phyloP scores from a whole-genome alignment of 2,329 filamentous ascomycete genomes.

The Xylariaceae sp. region DNA sequence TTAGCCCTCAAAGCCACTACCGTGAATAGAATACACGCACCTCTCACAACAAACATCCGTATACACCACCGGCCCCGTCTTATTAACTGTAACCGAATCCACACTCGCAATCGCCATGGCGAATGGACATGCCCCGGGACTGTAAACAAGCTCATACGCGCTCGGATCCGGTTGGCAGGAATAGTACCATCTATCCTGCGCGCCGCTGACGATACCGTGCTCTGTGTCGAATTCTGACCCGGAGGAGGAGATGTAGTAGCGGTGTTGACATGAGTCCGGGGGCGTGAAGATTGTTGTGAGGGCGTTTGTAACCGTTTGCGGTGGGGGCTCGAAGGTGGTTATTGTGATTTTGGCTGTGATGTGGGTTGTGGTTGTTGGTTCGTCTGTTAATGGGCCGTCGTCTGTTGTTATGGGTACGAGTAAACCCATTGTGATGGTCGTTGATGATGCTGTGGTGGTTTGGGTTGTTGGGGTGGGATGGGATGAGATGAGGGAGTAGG shows the following conservation, averaged over 20 bases:
- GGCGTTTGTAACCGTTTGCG: too few species aligned
- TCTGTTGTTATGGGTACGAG: too few species aligned
- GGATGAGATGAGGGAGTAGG: neutral
- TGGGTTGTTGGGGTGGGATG: neutral
- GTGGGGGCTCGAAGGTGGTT: too few species aligned
- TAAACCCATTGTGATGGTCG: too few species aligned
- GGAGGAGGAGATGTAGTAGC: neutral
- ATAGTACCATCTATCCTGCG: constrained; percentile 1
- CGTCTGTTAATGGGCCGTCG: too few species aligned
- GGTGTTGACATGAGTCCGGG: too few species aligned
- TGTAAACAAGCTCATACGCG: constrained; percentile 1
- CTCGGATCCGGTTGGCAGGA: constrained; percentile 2
- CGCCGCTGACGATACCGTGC: constrained; percentile 1
- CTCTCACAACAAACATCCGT: constrained; percentile 11
- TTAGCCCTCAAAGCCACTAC: neutral
- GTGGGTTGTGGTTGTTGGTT: too few species aligned
- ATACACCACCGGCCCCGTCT: neutral
- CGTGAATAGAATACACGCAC: neutral
- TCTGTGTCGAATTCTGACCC: neutral
- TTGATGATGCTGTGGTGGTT: neutral
- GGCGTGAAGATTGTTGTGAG: too few species aligned
- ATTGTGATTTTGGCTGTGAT: too few species aligned
- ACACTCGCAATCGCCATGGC: constrained; percentile 2
- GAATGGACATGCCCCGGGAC: constrained; percentile 6
- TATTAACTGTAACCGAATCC: neutral